A percentile compares a stretch with the other conserved stretches of the same genome.
Conservation (phyloP, 257 asterid genomes). For the Nicotiana attenuata region DNA sequence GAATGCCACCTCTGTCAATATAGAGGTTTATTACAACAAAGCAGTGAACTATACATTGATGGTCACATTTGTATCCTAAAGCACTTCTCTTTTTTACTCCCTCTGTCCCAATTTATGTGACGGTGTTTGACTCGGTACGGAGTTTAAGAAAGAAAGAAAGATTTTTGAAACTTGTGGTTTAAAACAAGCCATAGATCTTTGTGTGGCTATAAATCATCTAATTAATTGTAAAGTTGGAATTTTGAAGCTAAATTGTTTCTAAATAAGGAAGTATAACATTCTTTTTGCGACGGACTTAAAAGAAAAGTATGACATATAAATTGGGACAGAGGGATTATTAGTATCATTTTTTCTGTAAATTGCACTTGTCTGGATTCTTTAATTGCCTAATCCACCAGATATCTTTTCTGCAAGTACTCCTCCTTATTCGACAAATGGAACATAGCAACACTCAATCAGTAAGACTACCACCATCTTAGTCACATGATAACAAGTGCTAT, state of each 20-base stretch:
- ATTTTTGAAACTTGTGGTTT: too few species aligned
- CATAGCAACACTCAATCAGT: conserved; percentile 98
- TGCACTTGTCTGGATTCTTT: conserved; percentile 45
- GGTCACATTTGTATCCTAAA: conserved; percentile 99
- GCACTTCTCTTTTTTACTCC: conserved; percentile 3
- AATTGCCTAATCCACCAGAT: conserved; percentile 44
- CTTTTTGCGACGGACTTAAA: too few species aligned
- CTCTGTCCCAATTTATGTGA: too few species aligned
- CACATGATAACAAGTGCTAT: too few species aligned
- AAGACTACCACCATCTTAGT: conserved; percentile 19
- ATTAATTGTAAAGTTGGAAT: too few species aligned
- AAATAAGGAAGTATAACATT: too few species aligned
- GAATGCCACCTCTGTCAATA: conserved; percentile 86
- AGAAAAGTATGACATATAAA: too few species aligned
- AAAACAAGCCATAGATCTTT: too few species aligned
- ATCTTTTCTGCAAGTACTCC: conserved; percentile 87
- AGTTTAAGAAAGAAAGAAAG: too few species aligned
- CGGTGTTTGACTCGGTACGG: too few species aligned
- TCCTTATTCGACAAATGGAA: conserved; percentile 95
- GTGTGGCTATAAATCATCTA: too few species aligned
- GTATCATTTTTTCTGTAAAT: conserved; percentile 3
- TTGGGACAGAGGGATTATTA: not conserved
- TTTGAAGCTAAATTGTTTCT: too few species aligned
- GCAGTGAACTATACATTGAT: conserved; percentile 95
- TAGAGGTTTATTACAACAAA: conserved; percentile 86